phyloP scores from a whole-genome alignment of 352 stramenopile genomes.

The Globisporangium solare region DNA sequence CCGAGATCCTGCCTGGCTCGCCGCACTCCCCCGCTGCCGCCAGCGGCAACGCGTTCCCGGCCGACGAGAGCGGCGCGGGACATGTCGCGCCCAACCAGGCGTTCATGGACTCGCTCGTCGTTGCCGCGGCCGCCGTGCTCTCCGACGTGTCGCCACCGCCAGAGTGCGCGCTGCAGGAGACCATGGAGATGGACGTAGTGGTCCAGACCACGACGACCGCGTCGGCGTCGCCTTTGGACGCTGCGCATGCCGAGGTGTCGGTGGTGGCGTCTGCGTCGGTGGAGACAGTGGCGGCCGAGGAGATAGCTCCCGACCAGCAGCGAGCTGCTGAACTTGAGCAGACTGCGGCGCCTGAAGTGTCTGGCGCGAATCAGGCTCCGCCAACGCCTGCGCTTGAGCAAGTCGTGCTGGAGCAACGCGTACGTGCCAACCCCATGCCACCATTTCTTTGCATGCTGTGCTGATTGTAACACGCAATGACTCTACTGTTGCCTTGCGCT shows the following conservation, averaged over 20 bases:
- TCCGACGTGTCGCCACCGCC: too few relatives aligned
- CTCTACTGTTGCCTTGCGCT: too few relatives aligned
- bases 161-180: too few relatives aligned
- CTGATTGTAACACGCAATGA: not conserved
- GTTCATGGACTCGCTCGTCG: not conserved
- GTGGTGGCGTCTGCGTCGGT: not conserved
- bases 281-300: not conserved
- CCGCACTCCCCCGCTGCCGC: constrained; percentile 26
- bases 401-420: not conserved
- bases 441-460: not conserved
- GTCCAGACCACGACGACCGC: too few relatives aligned
- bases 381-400: not conserved
- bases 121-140: not conserved
- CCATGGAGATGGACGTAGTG: too few relatives aligned
- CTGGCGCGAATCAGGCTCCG: not conserved
- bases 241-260: not conserved
- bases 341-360: not conserved
- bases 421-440: not conserved
- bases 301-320: not conserved
- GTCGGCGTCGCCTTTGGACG: too few relatives aligned
- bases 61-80: not conserved
- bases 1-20: constrained; percentile 61
- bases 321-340: not conserved
- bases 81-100: not conserved
- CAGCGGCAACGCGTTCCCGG: constrained; percentile 13